Base-by-base conservation (phyloP, 768 basidiomycete genomes). In the Russula vinacea region DNA sequence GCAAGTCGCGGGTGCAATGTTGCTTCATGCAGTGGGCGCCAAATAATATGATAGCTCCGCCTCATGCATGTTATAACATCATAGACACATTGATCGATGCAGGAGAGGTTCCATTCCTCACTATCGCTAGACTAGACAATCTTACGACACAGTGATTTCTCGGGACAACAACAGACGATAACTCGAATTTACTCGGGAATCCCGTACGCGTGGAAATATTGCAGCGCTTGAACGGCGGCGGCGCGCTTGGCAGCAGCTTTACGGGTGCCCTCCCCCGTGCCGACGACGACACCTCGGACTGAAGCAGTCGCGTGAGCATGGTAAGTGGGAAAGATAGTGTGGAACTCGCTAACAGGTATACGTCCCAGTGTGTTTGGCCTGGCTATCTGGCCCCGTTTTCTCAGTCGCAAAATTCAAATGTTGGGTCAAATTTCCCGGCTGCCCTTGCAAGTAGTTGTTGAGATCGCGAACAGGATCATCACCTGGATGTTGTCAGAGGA, bases 361-460 rank as follows among this genome's bases (percentile, higher is more conserved):
- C 0, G 32, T 56, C 7, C 16, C 40, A 3, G 5, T 26, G 55
- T 65, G 64, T 5, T 29, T 1, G 9, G 54, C 55, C 19, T 57
- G 26, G 50, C 56, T 51, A 11, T 52, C 39, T 6, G 55, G 54
- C 26, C 64, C 64, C 8, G 2, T 1, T 45, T 61, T 54, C 19
- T 19, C 2, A 7, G 0, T 51, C 1, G 11, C 17, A 33, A 45
- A 60, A 0, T 0, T 9, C 40, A 65, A 29, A n/a, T 37, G 0
- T 5, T 5, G 24, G 37, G 13, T 14, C 47, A 65, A 13, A 37
- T 52, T 56, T 0, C 6, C 39, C 11, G 39, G 22, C 6, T 9
- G 5, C 24, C 8, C 54, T 37, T 65, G 64, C 24, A 65, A 51
- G 16, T 5, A 57, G 11, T 65, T 65, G 50, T 65, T 65, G 6